Percentiles rank a stretch among this genome's conserved stretches.
Conservation (phyloP, 2,329 filamentous ascomycete genomes). For the Botrytis byssoidea region DNA sequence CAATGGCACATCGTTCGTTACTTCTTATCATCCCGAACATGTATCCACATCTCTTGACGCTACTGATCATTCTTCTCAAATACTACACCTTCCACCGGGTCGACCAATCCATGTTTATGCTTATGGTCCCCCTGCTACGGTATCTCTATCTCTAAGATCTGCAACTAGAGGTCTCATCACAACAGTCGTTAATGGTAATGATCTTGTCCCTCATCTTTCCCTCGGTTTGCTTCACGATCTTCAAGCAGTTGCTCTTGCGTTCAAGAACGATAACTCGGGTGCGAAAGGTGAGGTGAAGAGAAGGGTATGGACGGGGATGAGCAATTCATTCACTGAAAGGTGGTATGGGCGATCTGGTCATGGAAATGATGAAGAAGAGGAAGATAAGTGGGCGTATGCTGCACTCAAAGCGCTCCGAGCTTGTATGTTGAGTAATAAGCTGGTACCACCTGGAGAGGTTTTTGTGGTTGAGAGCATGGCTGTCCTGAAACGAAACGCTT, state of each 20-base stretch:
- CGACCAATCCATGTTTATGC: constrained; percentile 77
- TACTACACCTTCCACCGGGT: constrained; percentile 59
- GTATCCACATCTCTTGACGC: constrained; percentile 54
- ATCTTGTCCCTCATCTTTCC: constrained; percentile 71
- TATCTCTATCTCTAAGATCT: constrained; percentile 67
- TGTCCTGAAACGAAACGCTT: constrained; percentile 66
- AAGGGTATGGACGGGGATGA: constrained; percentile 64
- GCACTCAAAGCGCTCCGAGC: constrained; percentile 64
- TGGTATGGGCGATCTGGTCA: constrained; percentile 53
- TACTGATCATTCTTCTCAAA: constrained; percentile 27
- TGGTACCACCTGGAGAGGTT: constrained; percentile 74
- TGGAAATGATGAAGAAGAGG: constrained; percentile 47
- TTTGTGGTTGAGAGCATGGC: constrained; percentile 68
- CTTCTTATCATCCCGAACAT: constrained; percentile 68
- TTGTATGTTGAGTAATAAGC: constrained; percentile 66
- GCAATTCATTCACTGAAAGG: constrained; percentile 58
- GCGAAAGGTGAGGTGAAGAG: constrained; percentile 66
- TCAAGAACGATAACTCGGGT: constrained; percentile 68
- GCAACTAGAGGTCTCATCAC: constrained; percentile 74
- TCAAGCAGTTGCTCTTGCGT: constrained; percentile 67
- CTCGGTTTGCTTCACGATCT: constrained; percentile 73
- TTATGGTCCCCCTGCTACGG: constrained; percentile 71
- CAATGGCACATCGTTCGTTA: constrained; percentile 48
- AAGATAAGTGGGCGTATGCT: constrained; percentile 66
- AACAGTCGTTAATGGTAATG: constrained; percentile 69